phyloP scores from a whole-genome alignment of 192 early-diverging fungal species.

The Spizellomyces sp. region DNA sequence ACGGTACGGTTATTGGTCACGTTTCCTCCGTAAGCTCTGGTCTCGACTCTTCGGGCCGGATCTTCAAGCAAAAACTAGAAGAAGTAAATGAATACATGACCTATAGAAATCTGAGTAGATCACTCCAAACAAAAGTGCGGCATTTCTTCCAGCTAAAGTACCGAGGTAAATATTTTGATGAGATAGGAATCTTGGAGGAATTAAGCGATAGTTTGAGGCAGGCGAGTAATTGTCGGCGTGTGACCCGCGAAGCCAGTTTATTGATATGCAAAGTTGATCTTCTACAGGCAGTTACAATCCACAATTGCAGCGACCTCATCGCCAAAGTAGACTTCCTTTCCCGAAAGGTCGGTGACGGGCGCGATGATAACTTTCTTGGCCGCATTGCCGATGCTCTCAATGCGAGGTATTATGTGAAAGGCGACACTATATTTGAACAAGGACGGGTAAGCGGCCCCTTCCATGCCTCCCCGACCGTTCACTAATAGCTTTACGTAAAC shows the following conservation, averaged over 20 bases:
- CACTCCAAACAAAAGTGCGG: too few relatives aligned
- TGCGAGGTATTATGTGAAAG: slow-evolving; percentile 43
- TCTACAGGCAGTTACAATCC: slow-evolving; percentile 43
- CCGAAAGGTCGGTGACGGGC: slow-evolving; percentile 40
- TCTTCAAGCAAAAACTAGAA: slow-evolving; percentile 31
- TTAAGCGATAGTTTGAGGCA: too few relatives aligned
- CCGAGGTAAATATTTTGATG: too few relatives aligned
- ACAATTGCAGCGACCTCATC: slow-evolving; percentile 51
- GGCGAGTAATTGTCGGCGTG: too few relatives aligned
- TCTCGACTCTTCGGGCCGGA: slow-evolving; percentile 49
- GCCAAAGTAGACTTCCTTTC: slow-evolving; percentile 53
- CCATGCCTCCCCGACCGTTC: too few relatives aligned
- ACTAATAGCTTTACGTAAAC: too few relatives aligned
- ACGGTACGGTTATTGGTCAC: slow-evolving; percentile 48
- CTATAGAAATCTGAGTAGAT: too few relatives aligned
- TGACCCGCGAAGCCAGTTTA: too few relatives aligned
- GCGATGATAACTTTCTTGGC: slow-evolving; percentile 45
- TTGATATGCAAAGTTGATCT: background rate
- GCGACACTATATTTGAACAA: slow-evolving; percentile 51
- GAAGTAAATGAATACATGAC: too few relatives aligned
- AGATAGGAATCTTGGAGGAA: too few relatives aligned
- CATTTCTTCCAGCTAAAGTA: too few relatives aligned
- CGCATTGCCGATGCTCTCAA: slow-evolving; percentile 42
- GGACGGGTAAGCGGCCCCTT: slow-evolving; percentile 30
- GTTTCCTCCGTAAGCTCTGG: slow-evolving; percentile 51